Evolutionary conservation across 2,329 filamentous ascomycete genomes (phyloP).

Genomic region (Fusarium fracticaudum): DNA sequence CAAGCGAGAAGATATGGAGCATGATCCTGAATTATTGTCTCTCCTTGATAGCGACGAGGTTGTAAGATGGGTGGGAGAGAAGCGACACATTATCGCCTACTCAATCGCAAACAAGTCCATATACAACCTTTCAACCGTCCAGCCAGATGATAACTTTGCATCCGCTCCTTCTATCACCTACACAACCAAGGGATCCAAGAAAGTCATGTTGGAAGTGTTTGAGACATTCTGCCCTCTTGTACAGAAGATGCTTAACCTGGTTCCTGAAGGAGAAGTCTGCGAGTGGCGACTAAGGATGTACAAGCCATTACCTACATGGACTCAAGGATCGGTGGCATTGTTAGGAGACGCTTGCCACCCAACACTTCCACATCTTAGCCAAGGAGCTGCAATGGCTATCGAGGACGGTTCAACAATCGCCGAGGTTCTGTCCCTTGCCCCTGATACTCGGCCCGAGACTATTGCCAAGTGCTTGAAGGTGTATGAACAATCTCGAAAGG

Average conservation of each 20-base stretch:
- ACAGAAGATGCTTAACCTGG: slow-evolving; percentile 67
- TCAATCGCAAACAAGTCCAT: slow-evolving; percentile 69
- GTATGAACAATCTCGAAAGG: slow-evolving; percentile 41
- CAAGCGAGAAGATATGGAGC: slow-evolving; percentile 65
- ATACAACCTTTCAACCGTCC: slow-evolving; percentile 72
- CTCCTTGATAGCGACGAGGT: slow-evolving; percentile 67
- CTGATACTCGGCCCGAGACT: slow-evolving; percentile 34
- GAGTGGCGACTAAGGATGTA: slow-evolving; percentile 74
- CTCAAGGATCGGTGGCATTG: slow-evolving; percentile 63
- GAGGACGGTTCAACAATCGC: slow-evolving; percentile 66
- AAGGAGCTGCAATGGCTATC: slow-evolving; percentile 74
- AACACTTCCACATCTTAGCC: slow-evolving; percentile 72
- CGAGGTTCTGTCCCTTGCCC: slow-evolving; percentile 35
- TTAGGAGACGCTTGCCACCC: slow-evolving; percentile 74
- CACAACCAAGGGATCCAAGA: slow-evolving; percentile 69
- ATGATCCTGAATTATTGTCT: slow-evolving; percentile 71
- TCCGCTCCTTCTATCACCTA: slow-evolving; percentile 60
- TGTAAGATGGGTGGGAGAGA: slow-evolving; percentile 72
- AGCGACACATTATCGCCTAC: slow-evolving; percentile 74
- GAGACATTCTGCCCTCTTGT: slow-evolving; percentile 69
- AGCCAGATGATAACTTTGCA: slow-evolving; percentile 69
- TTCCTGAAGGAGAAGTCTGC: slow-evolving; percentile 71
- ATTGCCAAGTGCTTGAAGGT: slow-evolving; percentile 41
- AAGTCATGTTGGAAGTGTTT: slow-evolving; percentile 68
- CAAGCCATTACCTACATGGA: slow-evolving; percentile 70